These are phyloP conservation scores for Chlorella vulgaris DNA, from an alignment of 139 green algal genomes.

Conservation along the genomic window DNA sequence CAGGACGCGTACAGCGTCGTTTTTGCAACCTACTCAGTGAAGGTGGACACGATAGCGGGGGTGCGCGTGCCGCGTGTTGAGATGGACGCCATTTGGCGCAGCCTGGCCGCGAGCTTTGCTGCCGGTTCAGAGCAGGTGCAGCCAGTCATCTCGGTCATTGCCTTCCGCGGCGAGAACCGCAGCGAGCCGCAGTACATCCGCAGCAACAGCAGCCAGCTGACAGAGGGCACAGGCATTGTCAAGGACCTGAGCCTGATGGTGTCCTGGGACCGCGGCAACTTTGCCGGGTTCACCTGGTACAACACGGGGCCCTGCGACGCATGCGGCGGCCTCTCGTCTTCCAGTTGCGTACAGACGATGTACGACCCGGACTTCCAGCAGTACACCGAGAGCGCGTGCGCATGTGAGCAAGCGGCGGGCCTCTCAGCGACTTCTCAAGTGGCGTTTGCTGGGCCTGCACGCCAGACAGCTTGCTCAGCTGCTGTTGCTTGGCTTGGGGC, in stretches of 20 bases:
- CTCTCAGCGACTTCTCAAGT: no score
- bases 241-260: conserved; percentile 43
- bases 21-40: conserved; percentile 46
- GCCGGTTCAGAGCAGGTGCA: not conserved
- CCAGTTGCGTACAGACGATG: conserved; percentile 16
- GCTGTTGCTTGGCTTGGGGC: no score
- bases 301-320: conserved; percentile 44
- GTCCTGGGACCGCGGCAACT: conserved; percentile 32
- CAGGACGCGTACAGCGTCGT: conserved; percentile 42
- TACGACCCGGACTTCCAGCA: conserved; percentile 18
- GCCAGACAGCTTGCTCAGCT: no score
- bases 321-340: conserved; percentile 34
- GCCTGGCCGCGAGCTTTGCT: not conserved
- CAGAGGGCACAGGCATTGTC: conserved; percentile 39
- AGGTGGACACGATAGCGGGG: conserved; percentile 44
- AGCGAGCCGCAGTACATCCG: conserved; percentile 50
- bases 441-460: no score
- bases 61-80: conserved; percentile 42
- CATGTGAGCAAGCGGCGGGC: conserved; percentile 20
- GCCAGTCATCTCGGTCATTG: conserved; percentile 38
- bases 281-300: conserved; percentile 46
- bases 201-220: conserved; percentile 22
- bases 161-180: conserved; percentile 47
- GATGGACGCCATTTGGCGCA: conserved; percentile 33
- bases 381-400: conserved; percentile 38